Evolutionary conservation across 1,139 yeast genomes (phyloP).

Genomic region (Debaryomycetaceae sp.): DNA sequence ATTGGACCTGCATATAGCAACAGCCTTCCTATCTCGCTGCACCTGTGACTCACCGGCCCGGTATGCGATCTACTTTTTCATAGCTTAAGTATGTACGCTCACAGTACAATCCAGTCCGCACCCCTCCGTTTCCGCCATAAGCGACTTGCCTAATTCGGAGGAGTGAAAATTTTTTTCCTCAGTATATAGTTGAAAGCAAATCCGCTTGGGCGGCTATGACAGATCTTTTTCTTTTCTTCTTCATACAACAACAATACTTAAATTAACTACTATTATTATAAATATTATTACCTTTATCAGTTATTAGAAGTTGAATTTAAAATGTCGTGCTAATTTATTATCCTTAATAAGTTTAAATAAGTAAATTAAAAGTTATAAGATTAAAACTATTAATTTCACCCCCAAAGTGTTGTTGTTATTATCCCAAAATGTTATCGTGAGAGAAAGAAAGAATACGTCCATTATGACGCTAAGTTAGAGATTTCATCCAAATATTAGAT

Average conservation of each 20-base stretch:
- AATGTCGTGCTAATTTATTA: background rate
- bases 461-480: slow-evolving; percentile 24
- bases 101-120: too few relatives aligned
- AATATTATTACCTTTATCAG: background rate
- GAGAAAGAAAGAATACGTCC: slow-evolving; percentile 22
- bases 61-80: background rate
- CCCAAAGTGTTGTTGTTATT: slow-evolving; percentile 11
- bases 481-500: slow-evolving; percentile 2
- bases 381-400: slow-evolving; percentile 12
- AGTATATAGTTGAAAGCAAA: background rate
- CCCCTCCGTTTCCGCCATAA: background rate
- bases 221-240: background rate
- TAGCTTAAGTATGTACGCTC: too few relatives aligned
- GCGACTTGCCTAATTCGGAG: background rate
- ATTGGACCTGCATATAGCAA: too few relatives aligned
- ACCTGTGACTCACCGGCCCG: background rate
- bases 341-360: slow-evolving; percentile 2
- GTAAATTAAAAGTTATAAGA: slow-evolving; percentile 7
- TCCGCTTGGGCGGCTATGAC: background rate
- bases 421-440: slow-evolving; percentile 25
- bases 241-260: background rate
- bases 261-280: background rate
- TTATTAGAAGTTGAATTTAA: background rate
- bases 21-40: background rate
- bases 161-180: background rate